Evolutionary conservation across 352 stramenopile genomes (phyloP).

Genomic region (Phytophthora ramorum): DNA sequence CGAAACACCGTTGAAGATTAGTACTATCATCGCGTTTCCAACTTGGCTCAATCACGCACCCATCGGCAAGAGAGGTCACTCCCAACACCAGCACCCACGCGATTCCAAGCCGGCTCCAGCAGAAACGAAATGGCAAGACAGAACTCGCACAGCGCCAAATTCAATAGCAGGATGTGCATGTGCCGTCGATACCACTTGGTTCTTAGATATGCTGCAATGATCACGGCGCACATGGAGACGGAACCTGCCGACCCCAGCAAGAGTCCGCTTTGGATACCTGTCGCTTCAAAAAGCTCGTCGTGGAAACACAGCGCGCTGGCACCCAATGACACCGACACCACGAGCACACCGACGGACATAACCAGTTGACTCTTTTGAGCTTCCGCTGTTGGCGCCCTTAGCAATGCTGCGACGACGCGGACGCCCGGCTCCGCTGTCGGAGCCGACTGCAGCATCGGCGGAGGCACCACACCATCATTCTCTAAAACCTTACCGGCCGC

Average conservation of each 20-base stretch:
- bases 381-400: slow-evolving; percentile 25
- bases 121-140: slow-evolving; percentile 72
- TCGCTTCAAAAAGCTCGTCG: slow-evolving; percentile 46
- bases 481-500: background rate
- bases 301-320: slow-evolving; percentile 53
- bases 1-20: background rate
- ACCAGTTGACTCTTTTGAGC: slow-evolving; percentile 47
- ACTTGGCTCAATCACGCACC: slow-evolving; percentile 27
- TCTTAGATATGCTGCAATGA: slow-evolving; percentile 56
- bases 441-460: slow-evolving; percentile 1
- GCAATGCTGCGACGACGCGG: slow-evolving; percentile 25
- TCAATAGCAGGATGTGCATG: slow-evolving; percentile 76
- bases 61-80: slow-evolving; percentile 53
- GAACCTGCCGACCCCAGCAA: slow-evolving; percentile 67
- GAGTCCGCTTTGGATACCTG: slow-evolving; percentile 66
- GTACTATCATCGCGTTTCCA: background rate
- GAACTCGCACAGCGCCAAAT: slow-evolving; percentile 70
- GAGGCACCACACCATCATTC: slow-evolving; percentile 2
- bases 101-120: slow-evolving; percentile 69
- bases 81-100: slow-evolving; percentile 44
- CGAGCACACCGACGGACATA: slow-evolving; percentile 45
- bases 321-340: slow-evolving; percentile 55
- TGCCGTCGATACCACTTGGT: slow-evolving; percentile 70
- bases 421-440: slow-evolving; percentile 21
- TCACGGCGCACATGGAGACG: slow-evolving; percentile 63